Base-by-base conservation (phyloP, 371 early-diverging fungal species). In the Syncephalastrum contaminatum region DNA sequence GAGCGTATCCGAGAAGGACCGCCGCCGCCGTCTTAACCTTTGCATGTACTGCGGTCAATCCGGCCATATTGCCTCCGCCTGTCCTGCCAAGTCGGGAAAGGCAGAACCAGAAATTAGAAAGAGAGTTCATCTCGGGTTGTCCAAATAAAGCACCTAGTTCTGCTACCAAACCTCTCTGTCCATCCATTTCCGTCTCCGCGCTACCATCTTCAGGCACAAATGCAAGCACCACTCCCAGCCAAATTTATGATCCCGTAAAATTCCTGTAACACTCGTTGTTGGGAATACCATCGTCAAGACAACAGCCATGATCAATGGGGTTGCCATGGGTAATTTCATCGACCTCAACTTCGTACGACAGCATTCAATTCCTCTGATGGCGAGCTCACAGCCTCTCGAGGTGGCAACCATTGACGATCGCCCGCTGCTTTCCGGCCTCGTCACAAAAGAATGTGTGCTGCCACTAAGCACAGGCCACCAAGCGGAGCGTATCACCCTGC, bases 11-110 rank as follows among this genome's bases (percentile, higher is more conserved):
- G 56, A 56, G 21, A 56, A 56, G 25, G 20, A 24, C 13, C 48
- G 56, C 6, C 56, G 56, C 40, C 36, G 48, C 27, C 20, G 21
- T 6, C 30, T 18, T 5, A 40, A 40, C 20, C 7, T 56, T 1
- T 56, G 56, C 48, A 27, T 56, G 56, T 56, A 48, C 39, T 56
- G 56, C 48, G 48, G 48, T 19, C 30, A 46, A 12, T 18, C 15
- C 2, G 48, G 56, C 20, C 56, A 56, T 5, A 16, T 4, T 15
- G 56, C 48, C 21, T 16, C 15, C 14, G 15, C 41, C 14, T 56
- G 56, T 20, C 56, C 56, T 6, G 36, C 25, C 21, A 55, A 47
- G 55, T 30, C 10, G 45, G 18, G 39, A 55, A 55, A 45, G 27
- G 27, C 25, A 5, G 7, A 39, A 21, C 40, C 55, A 47, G 19